These are phyloP conservation scores for Claviceps maximensis DNA, from an alignment of 2,329 filamentous ascomycete species.

Conservation along the genomic window DNA sequence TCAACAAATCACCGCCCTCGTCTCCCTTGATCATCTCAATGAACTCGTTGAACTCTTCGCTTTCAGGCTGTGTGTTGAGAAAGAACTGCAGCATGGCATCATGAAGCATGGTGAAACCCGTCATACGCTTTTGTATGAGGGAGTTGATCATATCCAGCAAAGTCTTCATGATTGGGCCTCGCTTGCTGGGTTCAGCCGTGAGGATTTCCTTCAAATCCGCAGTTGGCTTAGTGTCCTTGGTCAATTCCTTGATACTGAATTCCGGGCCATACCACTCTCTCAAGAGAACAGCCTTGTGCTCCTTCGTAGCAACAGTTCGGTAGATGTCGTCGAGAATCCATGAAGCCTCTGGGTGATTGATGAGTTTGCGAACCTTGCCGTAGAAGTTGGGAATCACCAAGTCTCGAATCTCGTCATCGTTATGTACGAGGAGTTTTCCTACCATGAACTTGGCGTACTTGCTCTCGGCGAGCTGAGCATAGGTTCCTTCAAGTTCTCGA, in stretches of 20 bases:
- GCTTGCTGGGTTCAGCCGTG: conserved; percentile 68
- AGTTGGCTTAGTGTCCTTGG: conserved; percentile 38
- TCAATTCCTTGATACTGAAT: conserved; percentile 64
- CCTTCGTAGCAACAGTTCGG: conserved; percentile 68
- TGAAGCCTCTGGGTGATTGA: conserved; percentile 89
- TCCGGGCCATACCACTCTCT: conserved; percentile 96
- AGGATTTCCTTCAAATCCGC: conserved; percentile 66
- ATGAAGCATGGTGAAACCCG: conserved; percentile 93
- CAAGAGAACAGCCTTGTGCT: conserved; percentile 74
- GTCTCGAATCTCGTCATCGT: conserved; percentile 74
- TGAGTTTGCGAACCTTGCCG: conserved; percentile 79
- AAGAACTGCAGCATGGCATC: conserved; percentile 98
- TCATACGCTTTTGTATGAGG: conserved; percentile 90
- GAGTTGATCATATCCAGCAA: conserved; percentile 80
- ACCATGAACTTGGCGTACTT: conserved; percentile 96
- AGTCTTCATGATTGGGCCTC: conserved; percentile 73
- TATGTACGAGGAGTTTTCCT: conserved; percentile 88
- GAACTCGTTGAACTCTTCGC: conserved; percentile 75
- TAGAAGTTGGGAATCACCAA: conserved; percentile 91
- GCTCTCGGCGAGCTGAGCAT: conserved; percentile 77
- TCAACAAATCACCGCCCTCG: conserved; percentile 76
- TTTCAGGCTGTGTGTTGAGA: conserved; percentile 61
- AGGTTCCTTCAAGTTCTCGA: conserved; percentile 71
- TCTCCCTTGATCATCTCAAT: conserved; percentile 85
- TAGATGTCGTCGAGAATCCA: conserved; percentile 99